phyloP scores from a whole-genome alignment of 495 filamentous ascomycete species.

The Filosporella fistucella region DNA sequence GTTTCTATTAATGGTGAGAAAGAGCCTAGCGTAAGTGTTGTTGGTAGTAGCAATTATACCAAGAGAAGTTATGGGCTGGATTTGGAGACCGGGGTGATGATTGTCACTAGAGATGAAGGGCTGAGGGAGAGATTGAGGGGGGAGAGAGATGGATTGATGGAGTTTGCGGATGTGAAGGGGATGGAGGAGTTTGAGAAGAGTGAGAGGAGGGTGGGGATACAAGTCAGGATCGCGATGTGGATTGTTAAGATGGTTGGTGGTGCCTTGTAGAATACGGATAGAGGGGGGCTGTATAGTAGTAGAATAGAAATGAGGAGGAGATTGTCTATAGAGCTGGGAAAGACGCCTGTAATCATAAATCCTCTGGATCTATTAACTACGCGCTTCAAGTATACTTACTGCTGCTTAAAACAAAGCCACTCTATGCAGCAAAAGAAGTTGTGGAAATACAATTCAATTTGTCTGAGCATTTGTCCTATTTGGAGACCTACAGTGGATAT shows the following conservation, averaged over 20 bases:
- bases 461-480: no score
- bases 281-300: no score
- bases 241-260: constrained; percentile 72
- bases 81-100: constrained; percentile 78
- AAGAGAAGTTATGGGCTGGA: constrained; percentile 89
- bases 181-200: constrained; percentile 71
- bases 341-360: no score
- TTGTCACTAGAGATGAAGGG: constrained; percentile 73
- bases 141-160: constrained; percentile 69
- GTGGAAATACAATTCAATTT: no score
- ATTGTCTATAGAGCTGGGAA: no score
- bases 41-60: constrained; percentile 95
- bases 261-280: constrained; percentile 45
- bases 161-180: constrained; percentile 59
- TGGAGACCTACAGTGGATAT: no score
- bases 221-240: constrained; percentile 89
- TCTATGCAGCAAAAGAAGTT: no score
- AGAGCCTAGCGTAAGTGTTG: constrained; percentile 69
- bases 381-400: no score
- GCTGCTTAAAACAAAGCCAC: no score
- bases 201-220: constrained; percentile 79
- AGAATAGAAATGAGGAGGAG: no score
- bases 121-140: constrained; percentile 68
- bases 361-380: no score
- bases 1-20: constrained; percentile 60